Evolutionary conservation across 2,329 filamentous ascomycete species (phyloP), one percentile per base, ranked within the genome.

Genomic region (Gnomoniopsis sp.): DNA sequence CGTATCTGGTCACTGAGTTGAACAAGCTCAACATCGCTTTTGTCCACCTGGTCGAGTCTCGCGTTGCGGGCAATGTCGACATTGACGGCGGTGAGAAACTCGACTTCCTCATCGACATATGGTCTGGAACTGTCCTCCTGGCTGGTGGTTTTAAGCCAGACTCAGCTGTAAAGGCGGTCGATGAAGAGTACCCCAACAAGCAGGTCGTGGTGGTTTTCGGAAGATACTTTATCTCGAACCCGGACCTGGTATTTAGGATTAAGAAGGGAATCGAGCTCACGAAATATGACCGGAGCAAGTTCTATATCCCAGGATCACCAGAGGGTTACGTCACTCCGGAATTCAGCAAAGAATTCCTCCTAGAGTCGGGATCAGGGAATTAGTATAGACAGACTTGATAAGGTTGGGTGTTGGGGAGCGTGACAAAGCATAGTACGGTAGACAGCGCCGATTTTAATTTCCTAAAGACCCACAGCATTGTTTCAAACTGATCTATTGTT

Each of bases 1-100:
- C 70, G 3, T 74, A 87, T 65, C 66, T 87, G 17, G 72, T 81
- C 30, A 63, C 71, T 49, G 74, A 78, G 54, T 72, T 85, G 44
- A 80, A 79, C 62, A 69, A 75, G 48, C 68, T 85, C 23, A 73
- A 77, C 12, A 71, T 88, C 41, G 79, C 83, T 0, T 87, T 82
- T 67, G 63, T 85, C 38, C 84, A 87, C 69, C 58, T 86, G 6
- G 75, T 88, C 14, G 79, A 85, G 66, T 74, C 79, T 2, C 76
- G 81, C 6, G 66, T 82, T 15, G 65, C 72, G 14, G 75, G 74
- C 15, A 71, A 67, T 51, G 64, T 65, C 1, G 73, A 77, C 57
- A 56, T 72, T 17, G 77, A 79, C 6, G 69, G 33, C 6, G 49
- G 53, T 21, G 65, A 67, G 53, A 70, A 62, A 21, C 50, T 73